Evolutionary conservation across 306 rosid species (phyloP).

Genomic region (Senna siamea): DNA sequence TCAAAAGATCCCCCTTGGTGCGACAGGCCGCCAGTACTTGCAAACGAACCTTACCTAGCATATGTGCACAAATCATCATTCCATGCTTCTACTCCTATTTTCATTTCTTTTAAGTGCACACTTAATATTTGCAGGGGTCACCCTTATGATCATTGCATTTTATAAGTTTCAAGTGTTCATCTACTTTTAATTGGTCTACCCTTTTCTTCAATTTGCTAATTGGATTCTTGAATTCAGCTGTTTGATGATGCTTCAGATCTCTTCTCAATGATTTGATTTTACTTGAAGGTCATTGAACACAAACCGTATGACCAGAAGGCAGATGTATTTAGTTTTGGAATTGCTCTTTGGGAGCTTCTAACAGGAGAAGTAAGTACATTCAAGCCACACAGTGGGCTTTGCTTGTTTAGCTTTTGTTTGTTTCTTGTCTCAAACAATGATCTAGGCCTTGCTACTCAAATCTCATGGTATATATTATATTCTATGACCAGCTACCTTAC

Average conservation of each 20-base stretch:
- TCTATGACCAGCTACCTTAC: constrained; percentile 78
- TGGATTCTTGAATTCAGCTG: constrained; percentile 36
- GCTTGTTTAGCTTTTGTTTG: constrained; percentile 26
- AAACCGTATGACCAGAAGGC: constrained; percentile 97
- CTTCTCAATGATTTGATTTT: constrained; percentile 42
- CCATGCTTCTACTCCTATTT: constrained; percentile 20
- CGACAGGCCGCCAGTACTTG: no score
- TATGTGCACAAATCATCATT: neutral
- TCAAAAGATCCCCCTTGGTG: no score
- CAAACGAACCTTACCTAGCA: constrained; percentile 29
- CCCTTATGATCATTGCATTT: constrained; percentile 12
- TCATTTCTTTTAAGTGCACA: constrained; percentile 15
- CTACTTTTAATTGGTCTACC: constrained; percentile 1
- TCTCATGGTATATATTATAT: constrained; percentile 31
- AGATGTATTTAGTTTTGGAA: constrained; percentile 95
- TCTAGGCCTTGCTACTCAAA: constrained; percentile 21
- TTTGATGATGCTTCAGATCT: constrained; percentile 31
- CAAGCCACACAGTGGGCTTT: constrained; percentile 26
- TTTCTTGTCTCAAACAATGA: constrained; percentile 10
- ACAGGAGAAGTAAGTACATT: constrained; percentile 83
- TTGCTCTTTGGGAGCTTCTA: constrained; percentile 95
- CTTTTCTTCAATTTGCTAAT: constrained; percentile 26
- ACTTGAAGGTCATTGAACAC: constrained; percentile 93
- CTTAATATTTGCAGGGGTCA: neutral
- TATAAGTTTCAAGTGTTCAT: neutral